Base-by-base conservation (phyloP, 2,329 filamentous ascomycete genomes). In the Fusarium sp. region DNA sequence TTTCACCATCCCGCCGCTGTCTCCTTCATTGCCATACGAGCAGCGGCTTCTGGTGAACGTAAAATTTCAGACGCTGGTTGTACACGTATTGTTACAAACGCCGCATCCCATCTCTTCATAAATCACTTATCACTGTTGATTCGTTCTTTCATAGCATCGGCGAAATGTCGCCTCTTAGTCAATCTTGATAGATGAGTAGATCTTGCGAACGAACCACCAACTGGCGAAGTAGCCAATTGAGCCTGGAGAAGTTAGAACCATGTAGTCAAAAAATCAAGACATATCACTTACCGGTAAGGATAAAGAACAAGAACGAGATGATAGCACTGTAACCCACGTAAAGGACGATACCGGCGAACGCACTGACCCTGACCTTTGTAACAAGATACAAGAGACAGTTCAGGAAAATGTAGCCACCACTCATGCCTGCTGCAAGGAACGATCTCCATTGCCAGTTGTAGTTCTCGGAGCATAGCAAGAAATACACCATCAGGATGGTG, bases 361-460 rank as follows among this genome's bases (percentile, higher is more conserved):
- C 93, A 60, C 92, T 91, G 70, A 98, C 91, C 75, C 91, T 94
- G 63, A 98, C 85, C 79, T 95, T 94, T 75, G 92, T 94, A 37
- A 94, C 83, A 88, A 96, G 96, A 82, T 98, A 98, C 56, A 98
- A 86, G 73, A 99, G 81, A 56, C 94, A 94, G 80, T 97, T 97
- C 41, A 92, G 83, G 80, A 98, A 98, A 47, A 99, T 94, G 78
- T 98, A 99, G 16, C 88, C 88, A 2, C 94, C 94, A 55, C 92
- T 97, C 77, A 94, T 95, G 62, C 96, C 96, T 1, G 94, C 94
- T 4, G 94, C 95, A 64, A 94, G 87, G 83, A 99, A 99, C 8
- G 94, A 91, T 55, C 96, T 90, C 96, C 96, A 99, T 76, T 98
- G 96, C 96, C 96, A 99, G 80, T 97, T 92, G 82, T 99, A 99